phyloP scores from a whole-genome alignment of 225 moss, liverwort and hornwort species.

The Rhytidiadelphus loreus region DNA sequence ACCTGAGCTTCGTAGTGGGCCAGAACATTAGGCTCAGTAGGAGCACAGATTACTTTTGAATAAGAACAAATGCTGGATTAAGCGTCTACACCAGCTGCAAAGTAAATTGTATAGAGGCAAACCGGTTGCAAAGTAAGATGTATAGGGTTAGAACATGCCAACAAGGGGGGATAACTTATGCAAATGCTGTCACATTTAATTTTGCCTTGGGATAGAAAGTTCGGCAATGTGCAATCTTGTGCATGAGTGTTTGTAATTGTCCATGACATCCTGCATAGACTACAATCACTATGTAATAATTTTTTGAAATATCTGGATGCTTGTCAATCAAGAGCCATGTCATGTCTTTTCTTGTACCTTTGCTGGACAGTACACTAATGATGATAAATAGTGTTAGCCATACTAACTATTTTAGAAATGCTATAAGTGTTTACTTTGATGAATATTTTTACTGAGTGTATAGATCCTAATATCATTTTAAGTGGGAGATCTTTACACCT shows the following conservation, averaged over 20 bases:
- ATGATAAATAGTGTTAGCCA: too few relatives aligned
- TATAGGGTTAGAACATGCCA: slow-evolving; percentile 1
- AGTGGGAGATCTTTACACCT: too few relatives aligned
- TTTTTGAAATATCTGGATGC: background rate
- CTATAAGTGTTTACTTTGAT: too few relatives aligned
- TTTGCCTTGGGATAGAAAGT: background rate
- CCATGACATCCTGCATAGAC: background rate
- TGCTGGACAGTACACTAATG: too few relatives aligned
- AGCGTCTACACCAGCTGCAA: background rate
- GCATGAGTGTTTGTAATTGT: slow-evolving; percentile 6
- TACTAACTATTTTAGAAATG: too few relatives aligned
- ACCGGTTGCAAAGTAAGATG: background rate
- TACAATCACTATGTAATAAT: background rate
- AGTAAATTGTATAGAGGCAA: background rate
- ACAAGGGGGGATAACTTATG: background rate
- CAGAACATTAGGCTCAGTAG: background rate
- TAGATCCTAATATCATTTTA: too few relatives aligned
- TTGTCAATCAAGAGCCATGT: background rate
- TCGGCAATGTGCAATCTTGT: background rate
- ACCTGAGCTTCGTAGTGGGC: background rate
- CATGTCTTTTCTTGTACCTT: background rate
- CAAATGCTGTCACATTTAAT: background rate
- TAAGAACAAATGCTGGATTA: background rate
- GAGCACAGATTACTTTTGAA: background rate
- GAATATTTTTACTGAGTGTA: too few relatives aligned